Conservation (phyloP, 441 rosid genomes). For the Manihot esculenta region DNA sequence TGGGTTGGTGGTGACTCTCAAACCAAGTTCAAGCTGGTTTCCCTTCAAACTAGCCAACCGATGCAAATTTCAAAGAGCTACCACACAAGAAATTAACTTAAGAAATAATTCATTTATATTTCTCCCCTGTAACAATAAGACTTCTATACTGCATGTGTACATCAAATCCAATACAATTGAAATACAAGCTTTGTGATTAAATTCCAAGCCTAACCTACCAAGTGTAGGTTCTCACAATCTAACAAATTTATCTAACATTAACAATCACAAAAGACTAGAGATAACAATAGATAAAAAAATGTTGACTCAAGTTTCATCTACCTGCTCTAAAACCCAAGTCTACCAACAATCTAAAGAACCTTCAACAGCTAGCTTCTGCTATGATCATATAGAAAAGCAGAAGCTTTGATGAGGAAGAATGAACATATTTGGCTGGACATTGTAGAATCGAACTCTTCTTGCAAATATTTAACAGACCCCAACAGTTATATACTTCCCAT, state of each 20-base stretch:
- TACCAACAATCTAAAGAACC: background rate
- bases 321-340: background rate
- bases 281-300: background rate
- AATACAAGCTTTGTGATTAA: too few relatives aligned
- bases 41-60: too few relatives aligned
- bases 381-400: background rate
- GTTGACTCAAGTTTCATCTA: background rate
- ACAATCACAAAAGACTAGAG: background rate
- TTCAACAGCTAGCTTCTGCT: background rate
- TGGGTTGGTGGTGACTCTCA: too few relatives aligned
- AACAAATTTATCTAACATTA: background rate
- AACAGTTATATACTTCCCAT: background rate
- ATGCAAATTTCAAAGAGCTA: background rate
- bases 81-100: background rate
- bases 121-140: too few relatives aligned
- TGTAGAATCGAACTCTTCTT: background rate
- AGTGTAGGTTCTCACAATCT: too few relatives aligned
- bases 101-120: background rate
- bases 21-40: too few relatives aligned
- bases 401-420: background rate
- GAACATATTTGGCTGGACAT: background rate
- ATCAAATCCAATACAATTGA: too few relatives aligned
- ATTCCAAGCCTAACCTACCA: too few relatives aligned
- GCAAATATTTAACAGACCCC: background rate
- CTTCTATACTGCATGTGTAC: too few relatives aligned